A percentile compares a stretch with the other conserved stretches of the same genome.
phyloP scores from a whole-genome alignment of 169 alveolate genomes.

The Cryptosporidium bovis region DNA sequence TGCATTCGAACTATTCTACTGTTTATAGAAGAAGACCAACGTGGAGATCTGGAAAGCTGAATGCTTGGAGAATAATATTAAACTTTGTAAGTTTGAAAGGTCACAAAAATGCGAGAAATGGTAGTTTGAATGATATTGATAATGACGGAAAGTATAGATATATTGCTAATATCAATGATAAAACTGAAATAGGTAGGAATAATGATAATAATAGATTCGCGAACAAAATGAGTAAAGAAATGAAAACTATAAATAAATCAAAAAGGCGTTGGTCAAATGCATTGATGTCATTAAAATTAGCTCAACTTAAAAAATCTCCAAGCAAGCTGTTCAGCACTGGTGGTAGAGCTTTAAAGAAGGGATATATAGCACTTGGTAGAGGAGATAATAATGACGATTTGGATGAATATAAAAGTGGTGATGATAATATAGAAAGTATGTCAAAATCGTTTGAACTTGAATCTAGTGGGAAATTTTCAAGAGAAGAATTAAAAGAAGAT shows the following conservation, averaged over 20 bases:
- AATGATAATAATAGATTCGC: not conserved
- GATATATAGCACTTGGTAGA: too few species aligned
- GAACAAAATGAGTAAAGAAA: not conserved
- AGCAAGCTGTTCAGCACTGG: not conserved
- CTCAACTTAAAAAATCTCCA: slow-evolving; percentile 24
- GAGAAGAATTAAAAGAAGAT: not conserved
- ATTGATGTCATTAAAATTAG: slow-evolving; percentile 12
- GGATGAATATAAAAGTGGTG: not conserved
- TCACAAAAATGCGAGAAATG: not conserved
- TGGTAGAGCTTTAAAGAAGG: too few species aligned
- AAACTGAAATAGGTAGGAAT: too few species aligned
- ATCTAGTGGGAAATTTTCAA: not conserved
- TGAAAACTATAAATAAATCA: slow-evolving; percentile 11
- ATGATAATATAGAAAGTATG: not conserved
- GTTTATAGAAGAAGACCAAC: slow-evolving; percentile 49
- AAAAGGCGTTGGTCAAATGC: slow-evolving; percentile 44
- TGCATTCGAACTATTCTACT: slow-evolving; percentile 48
- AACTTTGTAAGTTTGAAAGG: not conserved
- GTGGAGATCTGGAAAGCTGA: slow-evolving; percentile 57
- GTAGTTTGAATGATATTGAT: too few species aligned
- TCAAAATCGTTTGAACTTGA: too few species aligned
- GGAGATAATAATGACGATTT: not conserved
- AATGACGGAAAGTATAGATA: not conserved
- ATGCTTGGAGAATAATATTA: slow-evolving; percentile 25
- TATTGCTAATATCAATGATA: not conserved